Percentiles rank a stretch among this genome's conserved stretches.
These are phyloP conservation scores for Aspergillus costaricaensis DNA, from an alignment of 2,329 filamentous ascomycete genomes.

Conservation along the genomic window DNA sequence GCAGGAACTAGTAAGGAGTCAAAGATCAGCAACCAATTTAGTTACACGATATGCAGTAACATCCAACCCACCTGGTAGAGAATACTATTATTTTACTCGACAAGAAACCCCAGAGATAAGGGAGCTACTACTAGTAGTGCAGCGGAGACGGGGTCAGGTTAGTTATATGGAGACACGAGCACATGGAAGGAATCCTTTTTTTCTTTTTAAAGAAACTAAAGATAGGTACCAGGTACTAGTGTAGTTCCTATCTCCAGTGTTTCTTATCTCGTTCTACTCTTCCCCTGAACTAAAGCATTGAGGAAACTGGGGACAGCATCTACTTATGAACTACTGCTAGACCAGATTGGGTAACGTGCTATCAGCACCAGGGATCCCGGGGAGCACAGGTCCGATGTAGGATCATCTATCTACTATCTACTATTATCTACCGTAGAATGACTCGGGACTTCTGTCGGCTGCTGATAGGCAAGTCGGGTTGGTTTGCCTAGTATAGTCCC, in stretches of 20 bases:
- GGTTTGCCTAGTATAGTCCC: background rate
- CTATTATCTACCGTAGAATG: no score
- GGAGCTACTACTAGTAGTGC: background rate
- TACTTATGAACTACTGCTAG: background rate
- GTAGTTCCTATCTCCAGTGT: background rate
- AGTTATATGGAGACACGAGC: background rate
- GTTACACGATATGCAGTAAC: background rate
- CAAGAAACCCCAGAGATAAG: background rate
- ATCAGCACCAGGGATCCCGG: background rate
- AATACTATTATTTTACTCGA: background rate
- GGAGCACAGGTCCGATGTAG: background rate
- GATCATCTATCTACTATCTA: background rate
- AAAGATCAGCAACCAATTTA: background rate
- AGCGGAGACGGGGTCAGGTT: background rate
- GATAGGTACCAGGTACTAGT: background rate
- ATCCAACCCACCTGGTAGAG: background rate
- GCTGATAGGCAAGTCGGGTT: background rate
- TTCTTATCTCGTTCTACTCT: background rate
- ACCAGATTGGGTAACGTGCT: background rate
- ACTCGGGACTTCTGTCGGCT: background rate
- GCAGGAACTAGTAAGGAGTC: background rate
- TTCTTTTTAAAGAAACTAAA: background rate
- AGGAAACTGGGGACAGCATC: background rate
- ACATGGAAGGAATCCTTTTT: background rate
- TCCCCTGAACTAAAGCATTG: background rate